These are phyloP conservation scores for Paralagenidium karlingii DNA, from an alignment of 352 stramenopile species.

Conservation along the genomic window DNA sequence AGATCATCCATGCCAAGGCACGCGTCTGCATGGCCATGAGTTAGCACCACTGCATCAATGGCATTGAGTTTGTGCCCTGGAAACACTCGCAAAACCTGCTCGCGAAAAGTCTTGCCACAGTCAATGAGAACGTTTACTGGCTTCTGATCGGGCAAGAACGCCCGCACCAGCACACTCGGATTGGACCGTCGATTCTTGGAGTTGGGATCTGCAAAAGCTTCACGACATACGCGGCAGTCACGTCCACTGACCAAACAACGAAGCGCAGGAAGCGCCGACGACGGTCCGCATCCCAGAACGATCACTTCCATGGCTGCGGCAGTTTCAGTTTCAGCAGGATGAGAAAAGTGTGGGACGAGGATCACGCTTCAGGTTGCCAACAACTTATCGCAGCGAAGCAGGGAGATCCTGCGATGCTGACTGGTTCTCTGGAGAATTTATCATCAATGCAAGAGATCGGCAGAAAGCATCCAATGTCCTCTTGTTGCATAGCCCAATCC, in stretches of 20 bases:
- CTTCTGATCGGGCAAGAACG: constrained; percentile 11
- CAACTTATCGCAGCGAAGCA: too few species aligned
- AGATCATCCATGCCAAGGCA: constrained; percentile 76
- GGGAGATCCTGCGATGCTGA: too few species aligned
- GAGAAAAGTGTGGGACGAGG: too few species aligned
- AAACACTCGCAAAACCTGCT: constrained; percentile 54
- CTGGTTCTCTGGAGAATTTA: too few species aligned
- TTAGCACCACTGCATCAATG: constrained; percentile 68
- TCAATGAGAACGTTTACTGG: constrained; percentile 64
- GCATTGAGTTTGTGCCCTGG: constrained; percentile 25
- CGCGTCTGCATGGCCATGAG: constrained; percentile 78
- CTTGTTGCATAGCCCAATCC: too few species aligned
- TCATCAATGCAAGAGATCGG: too few species aligned
- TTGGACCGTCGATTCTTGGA: constrained; percentile 75
- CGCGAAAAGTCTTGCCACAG: constrained; percentile 84
- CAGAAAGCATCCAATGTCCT: too few species aligned
- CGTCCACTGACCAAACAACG: constrained; percentile 44
- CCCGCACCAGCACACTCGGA: constrained; percentile 61
- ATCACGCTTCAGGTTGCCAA: too few species aligned
- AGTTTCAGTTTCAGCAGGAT: too few species aligned
- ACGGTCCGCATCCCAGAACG: constrained; percentile 72
- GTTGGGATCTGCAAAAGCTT: constrained; percentile 44
- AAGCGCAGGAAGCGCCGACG: constrained; percentile 67
- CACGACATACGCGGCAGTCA: constrained; percentile 42
- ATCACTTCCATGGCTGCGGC: constrained; percentile 84